Conservation (phyloP, 352 stramenopile genomes). For the Phytopythium oedochilum region DNA sequence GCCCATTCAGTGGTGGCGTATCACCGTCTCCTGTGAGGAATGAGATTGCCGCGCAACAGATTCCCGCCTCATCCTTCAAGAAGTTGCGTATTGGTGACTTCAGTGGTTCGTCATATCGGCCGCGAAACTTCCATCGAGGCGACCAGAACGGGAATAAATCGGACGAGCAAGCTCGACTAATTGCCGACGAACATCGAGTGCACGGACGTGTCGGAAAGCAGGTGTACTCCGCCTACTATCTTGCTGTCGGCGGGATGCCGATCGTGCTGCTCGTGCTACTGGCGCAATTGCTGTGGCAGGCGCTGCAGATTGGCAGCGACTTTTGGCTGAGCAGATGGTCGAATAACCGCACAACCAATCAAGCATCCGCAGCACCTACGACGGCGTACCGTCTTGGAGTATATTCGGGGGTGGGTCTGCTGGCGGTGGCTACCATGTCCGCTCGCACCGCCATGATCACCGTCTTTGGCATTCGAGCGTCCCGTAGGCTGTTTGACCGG, state of each 20-base stretch:
- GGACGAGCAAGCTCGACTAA: conserved; percentile 18
- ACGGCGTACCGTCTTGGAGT: conserved; percentile 34
- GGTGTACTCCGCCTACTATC: conserved; percentile 38
- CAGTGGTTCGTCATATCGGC: too few species aligned
- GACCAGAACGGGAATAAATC: conserved; percentile 2
- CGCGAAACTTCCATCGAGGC: background rate
- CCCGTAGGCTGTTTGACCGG: conserved; percentile 77
- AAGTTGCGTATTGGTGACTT: too few species aligned
- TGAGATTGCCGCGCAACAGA: conserved; percentile 20
- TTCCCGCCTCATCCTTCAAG: conserved; percentile 17
- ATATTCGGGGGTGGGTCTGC: conserved; percentile 33
- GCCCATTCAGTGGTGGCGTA: background rate
- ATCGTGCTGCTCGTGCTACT: conserved; percentile 29
- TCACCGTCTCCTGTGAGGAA: conserved; percentile 5
- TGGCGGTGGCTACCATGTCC: conserved; percentile 35
- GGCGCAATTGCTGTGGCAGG: conserved; percentile 71
- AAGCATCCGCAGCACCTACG: conserved; percentile 28
- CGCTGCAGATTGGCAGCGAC: conserved; percentile 74
- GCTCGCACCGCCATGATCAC: conserved; percentile 36
- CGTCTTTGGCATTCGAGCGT: conserved; percentile 34
- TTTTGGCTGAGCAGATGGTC: conserved; percentile 90
- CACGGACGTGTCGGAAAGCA: conserved; percentile 23
- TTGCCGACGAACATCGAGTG: conserved; percentile 23
- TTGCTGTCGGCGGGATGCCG: conserved; percentile 30
- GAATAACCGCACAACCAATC: background rate